Evolutionary conservation across 2,329 filamentous ascomycete genomes (phyloP).

Genomic region (Calonectria henricotiae): DNA sequence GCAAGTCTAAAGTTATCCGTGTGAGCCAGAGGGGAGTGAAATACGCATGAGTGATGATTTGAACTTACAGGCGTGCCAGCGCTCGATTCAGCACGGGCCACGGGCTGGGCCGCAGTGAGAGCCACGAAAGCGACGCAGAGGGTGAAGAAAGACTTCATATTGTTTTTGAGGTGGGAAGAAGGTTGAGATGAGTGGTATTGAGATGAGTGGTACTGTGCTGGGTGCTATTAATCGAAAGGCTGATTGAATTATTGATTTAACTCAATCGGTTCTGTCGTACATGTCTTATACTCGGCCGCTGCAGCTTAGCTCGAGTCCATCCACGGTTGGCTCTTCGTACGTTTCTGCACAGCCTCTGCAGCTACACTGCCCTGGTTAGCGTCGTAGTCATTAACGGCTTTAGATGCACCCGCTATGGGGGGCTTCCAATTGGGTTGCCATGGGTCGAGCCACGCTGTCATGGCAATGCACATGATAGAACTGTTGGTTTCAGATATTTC

Average conservation of each 20-base stretch:
- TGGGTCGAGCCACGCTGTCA: slow-evolving; percentile 18
- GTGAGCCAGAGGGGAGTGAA: not conserved
- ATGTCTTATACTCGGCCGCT: slow-evolving; percentile 12
- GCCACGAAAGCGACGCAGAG: slow-evolving; percentile 13
- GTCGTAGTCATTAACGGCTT: not conserved
- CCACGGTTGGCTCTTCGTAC: not conserved
- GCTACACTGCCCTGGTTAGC: slow-evolving; percentile 1
- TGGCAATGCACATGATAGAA: not conserved
- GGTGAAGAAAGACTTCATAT: slow-evolving; percentile 7
- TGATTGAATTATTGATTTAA: not conserved
- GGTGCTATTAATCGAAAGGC: not conserved
- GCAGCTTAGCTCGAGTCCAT: not conserved
- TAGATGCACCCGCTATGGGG: not conserved
- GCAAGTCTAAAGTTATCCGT: too few species aligned
- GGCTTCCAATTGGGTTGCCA: slow-evolving; percentile 5
- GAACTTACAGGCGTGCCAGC: not conserved
- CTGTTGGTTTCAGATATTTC: slow-evolving; percentile 17
- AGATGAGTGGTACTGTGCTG: not conserved
- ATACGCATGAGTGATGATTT: not conserved
- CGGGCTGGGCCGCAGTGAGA: slow-evolving; percentile 1
- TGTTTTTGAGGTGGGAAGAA: not conserved
- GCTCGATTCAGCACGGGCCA: slow-evolving; percentile 1
- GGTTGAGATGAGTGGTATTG: too few species aligned
- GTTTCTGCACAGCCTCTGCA: slow-evolving; percentile 10
- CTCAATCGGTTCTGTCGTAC: not conserved